Evolutionary conservation across 257 asterid genomes (phyloP).

Genomic region (Rehmannia glutinosa): DNA sequence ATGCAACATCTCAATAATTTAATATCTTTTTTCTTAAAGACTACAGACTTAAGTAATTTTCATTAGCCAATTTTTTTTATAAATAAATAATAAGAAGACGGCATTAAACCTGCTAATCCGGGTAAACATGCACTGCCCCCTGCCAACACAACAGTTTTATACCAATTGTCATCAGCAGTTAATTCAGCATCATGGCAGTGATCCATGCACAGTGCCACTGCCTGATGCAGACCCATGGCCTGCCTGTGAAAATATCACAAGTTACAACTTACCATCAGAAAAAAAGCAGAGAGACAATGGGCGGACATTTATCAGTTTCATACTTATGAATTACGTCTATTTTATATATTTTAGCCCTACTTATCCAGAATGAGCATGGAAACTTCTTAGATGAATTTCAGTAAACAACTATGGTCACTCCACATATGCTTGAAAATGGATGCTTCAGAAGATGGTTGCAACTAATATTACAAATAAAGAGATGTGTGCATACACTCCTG

Average conservation of each 20-base stretch:
- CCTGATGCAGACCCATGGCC: conserved; percentile 80
- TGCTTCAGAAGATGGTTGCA: conserved; percentile 7
- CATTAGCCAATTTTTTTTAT: no score
- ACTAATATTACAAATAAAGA: conserved; percentile 18
- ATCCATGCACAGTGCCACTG: conserved; percentile 89
- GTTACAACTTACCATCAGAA: conserved; percentile 3
- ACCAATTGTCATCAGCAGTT: conserved; percentile 69
- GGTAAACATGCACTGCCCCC: conserved; percentile 97
- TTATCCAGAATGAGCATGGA: neutral
- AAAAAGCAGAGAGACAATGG: neutral
- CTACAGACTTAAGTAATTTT: neutral
- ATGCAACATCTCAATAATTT: conserved; percentile 1
- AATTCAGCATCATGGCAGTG: conserved; percentile 87
- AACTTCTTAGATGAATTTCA: neutral
- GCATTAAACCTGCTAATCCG: conserved; percentile 79
- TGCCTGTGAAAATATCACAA: conserved; percentile 49
- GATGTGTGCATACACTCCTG: conserved; percentile 70
- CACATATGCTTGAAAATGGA: neutral
- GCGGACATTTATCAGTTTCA: neutral
- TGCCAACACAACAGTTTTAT: conserved; percentile 73
- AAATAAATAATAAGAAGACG: conserved; percentile 7
- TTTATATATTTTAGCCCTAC: no score
- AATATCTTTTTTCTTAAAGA: conserved; percentile 2
- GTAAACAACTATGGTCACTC: neutral
- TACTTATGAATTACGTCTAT: conserved; percentile 8